A percentile compares a stretch with the other conserved stretches of the same genome.
phyloP scores from a whole-genome alignment of 768 basidiomycete species.

The Gloeopeniophorella convolvens region DNA sequence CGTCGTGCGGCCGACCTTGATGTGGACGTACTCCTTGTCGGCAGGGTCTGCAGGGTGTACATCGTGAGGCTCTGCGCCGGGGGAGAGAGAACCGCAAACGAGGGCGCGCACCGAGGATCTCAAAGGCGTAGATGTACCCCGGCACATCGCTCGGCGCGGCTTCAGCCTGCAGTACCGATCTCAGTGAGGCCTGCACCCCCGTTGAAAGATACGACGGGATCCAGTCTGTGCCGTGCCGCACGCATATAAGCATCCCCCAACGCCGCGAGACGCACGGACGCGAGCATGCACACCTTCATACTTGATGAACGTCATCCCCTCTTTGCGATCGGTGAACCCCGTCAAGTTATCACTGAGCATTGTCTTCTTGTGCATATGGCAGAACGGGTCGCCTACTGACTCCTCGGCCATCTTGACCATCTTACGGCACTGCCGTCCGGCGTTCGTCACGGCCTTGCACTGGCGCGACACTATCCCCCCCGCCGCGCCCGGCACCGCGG shows the following conservation, averaged over 20 bases:
- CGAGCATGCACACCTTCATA: constrained; percentile 41
- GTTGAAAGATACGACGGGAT: constrained; percentile 58
- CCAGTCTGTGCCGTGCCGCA: constrained; percentile 45
- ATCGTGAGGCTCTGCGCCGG: neutral
- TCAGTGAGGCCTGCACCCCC: constrained; percentile 53
- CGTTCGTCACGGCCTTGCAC: constrained; percentile 61
- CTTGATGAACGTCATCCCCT: constrained; percentile 42
- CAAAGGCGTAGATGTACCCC: constrained; percentile 80
- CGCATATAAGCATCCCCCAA: neutral
- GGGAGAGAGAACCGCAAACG: neutral
- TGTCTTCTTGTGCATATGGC: constrained; percentile 57
- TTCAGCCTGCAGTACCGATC: constrained; percentile 48
- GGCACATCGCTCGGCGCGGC: constrained; percentile 50
- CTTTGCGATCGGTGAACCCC: constrained; percentile 53
- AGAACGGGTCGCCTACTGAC: constrained; percentile 38
- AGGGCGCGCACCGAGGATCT: constrained; percentile 54
- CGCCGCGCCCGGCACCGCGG: constrained; percentile 18
- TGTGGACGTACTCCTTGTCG: constrained; percentile 40
- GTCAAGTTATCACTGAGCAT: constrained; percentile 42
- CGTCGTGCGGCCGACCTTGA: constrained; percentile 76
- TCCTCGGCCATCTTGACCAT: constrained; percentile 40
- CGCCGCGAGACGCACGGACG: neutral
- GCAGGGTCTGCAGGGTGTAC: constrained; percentile 29
- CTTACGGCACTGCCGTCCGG: constrained; percentile 50
- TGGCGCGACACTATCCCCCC: constrained; percentile 29